These are phyloP conservation scores for Notholithocarpus densiflorus DNA, from an alignment of 306 rosid species.

Conservation along the genomic window DNA sequence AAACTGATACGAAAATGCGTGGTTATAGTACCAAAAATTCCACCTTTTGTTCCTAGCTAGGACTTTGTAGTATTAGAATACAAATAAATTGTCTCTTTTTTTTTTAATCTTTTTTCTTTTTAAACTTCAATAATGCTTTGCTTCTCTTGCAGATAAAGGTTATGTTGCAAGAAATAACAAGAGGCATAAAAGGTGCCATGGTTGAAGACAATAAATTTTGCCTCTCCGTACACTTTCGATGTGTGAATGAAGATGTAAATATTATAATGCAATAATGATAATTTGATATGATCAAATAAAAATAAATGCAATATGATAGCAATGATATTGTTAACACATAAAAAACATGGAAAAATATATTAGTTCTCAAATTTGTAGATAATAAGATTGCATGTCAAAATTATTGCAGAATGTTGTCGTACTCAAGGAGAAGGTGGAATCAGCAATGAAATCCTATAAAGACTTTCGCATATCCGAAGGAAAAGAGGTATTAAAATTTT, in stretches of 20 bases:
- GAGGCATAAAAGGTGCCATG: slow-evolving; percentile 34
- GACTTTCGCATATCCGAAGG: slow-evolving; percentile 39
- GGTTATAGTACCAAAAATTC: too few relatives aligned
- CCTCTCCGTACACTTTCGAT: slow-evolving; percentile 45
- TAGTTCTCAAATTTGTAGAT: too few relatives aligned
- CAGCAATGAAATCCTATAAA: slow-evolving; percentile 30
- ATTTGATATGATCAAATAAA: too few relatives aligned
- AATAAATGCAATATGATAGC: too few relatives aligned
- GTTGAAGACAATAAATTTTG: slow-evolving; percentile 53
- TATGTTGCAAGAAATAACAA: slow-evolving; percentile 22
- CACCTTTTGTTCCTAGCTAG: neutral
- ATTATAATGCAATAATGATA: too few relatives aligned
- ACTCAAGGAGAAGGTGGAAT: slow-evolving; percentile 41
- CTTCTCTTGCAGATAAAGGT: slow-evolving; percentile 32
- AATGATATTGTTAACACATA: too few relatives aligned
- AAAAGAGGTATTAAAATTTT: slow-evolving; percentile 30
- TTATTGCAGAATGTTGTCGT: slow-evolving; percentile 33
- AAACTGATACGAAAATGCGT: too few relatives aligned
- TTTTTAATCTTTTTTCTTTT: too few relatives aligned
- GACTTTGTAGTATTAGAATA: too few relatives aligned
- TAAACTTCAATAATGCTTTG: neutral
- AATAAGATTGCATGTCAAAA: slow-evolving; percentile 11
- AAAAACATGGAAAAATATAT: neutral
- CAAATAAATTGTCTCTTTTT: too few relatives aligned
- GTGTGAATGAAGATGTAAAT: slow-evolving; percentile 49